Evolutionary conservation across 768 basidiomycete species (phyloP), one percentile per base, ranked within the genome.

Genomic region (Brasilioporus rufonigricans): DNA sequence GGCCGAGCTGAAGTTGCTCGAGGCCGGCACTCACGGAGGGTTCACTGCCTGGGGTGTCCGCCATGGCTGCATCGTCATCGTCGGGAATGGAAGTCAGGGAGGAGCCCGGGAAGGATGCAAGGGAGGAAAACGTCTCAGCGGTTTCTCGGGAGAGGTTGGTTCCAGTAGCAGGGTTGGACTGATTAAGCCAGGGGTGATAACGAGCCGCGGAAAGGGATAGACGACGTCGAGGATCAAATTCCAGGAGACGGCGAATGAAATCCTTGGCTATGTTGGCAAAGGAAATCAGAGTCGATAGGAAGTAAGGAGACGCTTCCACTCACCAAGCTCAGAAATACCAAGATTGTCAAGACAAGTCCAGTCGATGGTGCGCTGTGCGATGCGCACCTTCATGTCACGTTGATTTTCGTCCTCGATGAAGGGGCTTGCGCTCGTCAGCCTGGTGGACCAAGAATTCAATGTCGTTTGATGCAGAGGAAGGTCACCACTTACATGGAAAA

Each of bases 331-430:
- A 35, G 77, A 81, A 23, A 85, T 67, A 18, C 69, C 64, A 11
- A 69, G 46, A 0, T 67, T 57, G 0, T 65, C 54, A 16, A 93
- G 77, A 18, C 71, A 61, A 1, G 62, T 55, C 84, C 87, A 89
- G 54, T 93, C 86, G 36, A 92, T 80, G 4, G 52, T 68, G 4
- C 89, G 83, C 21, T 72, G 71, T 4, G 74, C 65, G 47, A 91
- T 85, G 7, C 87, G 81, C 44, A 80, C 73, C 45, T 82, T 81
- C 38, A 94, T 75, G 50, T 85, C 83, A 3, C 74, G 71, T 26
- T 78, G 74, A 36, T 71, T 72, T n/a, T 83, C 83, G 33, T 91
- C 83, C 58, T 94, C 91, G 33, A 87, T 76, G 73, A 98, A 96
- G 0, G 94, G 93, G 32, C 79, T 83, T 0, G 83, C 65, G 65